Percentiles rank a stretch among this genome's conserved stretches.
phyloP scores from a whole-genome alignment of 1,139 yeast species.

The Yamadazyma spencermartinsiae region DNA sequence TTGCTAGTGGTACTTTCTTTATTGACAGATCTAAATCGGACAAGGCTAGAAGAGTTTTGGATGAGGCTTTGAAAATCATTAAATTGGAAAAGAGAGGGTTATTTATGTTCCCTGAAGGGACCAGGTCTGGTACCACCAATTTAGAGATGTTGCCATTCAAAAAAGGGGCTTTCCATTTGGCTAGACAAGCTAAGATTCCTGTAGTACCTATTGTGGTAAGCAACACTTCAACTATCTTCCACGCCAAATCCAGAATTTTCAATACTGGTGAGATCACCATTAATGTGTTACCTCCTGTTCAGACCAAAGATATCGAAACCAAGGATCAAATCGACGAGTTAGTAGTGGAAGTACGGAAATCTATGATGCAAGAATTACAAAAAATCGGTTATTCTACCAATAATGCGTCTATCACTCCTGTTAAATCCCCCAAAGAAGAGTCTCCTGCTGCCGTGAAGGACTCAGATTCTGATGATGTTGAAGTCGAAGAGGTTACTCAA shows the following conservation, averaged over 20 bases:
- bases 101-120: conserved; percentile 94
- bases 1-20: conserved; percentile 85
- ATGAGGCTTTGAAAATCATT: conserved; percentile 62
- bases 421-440: conserved; percentile 10
- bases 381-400: conserved; percentile 35
- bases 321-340: conserved; percentile 59
- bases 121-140: conserved; percentile 72
- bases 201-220: conserved; percentile 84
- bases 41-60: conserved; percentile 73
- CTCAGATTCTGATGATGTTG: conserved; percentile 17
- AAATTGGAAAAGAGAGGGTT: conserved; percentile 65
- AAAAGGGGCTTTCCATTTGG: conserved; percentile 97
- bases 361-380: conserved; percentile 31
- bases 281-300: conserved; percentile 67
- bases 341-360: conserved; percentile 36
- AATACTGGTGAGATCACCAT: conserved; percentile 62
- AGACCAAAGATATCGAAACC: conserved; percentile 54
- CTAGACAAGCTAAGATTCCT: conserved; percentile 89
- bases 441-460: conserved; percentile 12
- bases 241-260: conserved; percentile 55
- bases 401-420: conserved; percentile 5
- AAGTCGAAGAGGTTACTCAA: conserved; percentile 15
- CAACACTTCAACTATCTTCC: conserved; percentile 76
- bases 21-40: conserved; percentile 80
- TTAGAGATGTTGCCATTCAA: conserved; percentile 83